Conservation (phyloP, 768 basidiomycete genomes). For the Fibroporia radiculosa region DNA sequence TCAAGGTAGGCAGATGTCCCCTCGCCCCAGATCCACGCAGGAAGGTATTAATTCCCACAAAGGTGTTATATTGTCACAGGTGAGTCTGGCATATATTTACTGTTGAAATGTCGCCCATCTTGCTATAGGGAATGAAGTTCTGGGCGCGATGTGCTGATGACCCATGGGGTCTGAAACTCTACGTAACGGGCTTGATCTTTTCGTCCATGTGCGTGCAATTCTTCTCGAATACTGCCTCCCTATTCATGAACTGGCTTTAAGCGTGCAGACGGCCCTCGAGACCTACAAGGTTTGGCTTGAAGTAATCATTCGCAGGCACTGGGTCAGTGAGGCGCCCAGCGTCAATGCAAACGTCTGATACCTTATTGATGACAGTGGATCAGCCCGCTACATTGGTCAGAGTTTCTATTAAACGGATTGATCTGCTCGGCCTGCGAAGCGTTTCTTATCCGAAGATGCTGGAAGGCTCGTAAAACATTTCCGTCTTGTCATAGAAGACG, state of each 20-base stretch:
- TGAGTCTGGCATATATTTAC: neutral
- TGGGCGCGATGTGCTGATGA: slow-evolving; percentile 27
- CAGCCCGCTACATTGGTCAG: slow-evolving; percentile 35
- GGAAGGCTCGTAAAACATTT: slow-evolving; percentile 31
- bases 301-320: slow-evolving; percentile 13
- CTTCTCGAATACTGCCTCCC: neutral
- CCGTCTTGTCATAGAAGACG: neutral
- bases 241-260: slow-evolving; percentile 4
- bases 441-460: slow-evolving; percentile 43
- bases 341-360: neutral
- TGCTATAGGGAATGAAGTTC: slow-evolving; percentile 14
- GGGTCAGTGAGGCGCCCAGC: slow-evolving; percentile 10
- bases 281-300: slow-evolving; percentile 23
- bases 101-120: neutral
- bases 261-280: slow-evolving; percentile 19
- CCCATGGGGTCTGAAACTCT: slow-evolving; percentile 32
- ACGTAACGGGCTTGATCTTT: slow-evolving; percentile 31
- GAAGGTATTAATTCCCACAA: neutral
- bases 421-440: slow-evolving; percentile 40
- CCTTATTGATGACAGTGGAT: slow-evolving; percentile 16
- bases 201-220: slow-evolving; percentile 32
- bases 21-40: neutral
- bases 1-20: slow-evolving; percentile 19
- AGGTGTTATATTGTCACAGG: slow-evolving; percentile 22
- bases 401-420: slow-evolving; percentile 40